These are phyloP conservation scores for Neonectria coccinea DNA, from an alignment of 2,329 filamentous ascomycete species.

Conservation along the genomic window DNA sequence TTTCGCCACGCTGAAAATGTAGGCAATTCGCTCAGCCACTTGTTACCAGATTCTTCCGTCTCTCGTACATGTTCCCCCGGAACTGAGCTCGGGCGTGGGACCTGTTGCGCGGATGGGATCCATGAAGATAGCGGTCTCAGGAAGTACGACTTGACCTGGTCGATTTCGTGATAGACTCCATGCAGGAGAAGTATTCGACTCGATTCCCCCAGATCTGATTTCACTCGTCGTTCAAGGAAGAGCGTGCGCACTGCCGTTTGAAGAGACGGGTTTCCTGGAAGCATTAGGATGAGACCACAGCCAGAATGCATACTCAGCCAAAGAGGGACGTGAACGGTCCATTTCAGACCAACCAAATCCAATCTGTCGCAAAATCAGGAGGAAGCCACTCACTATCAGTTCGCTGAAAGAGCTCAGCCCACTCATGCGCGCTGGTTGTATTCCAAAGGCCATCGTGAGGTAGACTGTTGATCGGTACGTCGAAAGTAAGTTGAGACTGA, in stretches of 20 bases:
- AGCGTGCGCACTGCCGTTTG: conserved; percentile 21
- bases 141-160: conserved; percentile 31
- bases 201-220: conserved; percentile 37
- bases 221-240: conserved; percentile 32
- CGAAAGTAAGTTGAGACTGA: conserved; percentile 1
- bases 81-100: too few species aligned
- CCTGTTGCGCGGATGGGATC: conserved; percentile 33
- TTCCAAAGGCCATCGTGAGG: conserved; percentile 32
- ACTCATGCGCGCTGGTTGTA: conserved; percentile 10
- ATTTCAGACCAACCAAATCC: not conserved
- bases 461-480: not conserved
- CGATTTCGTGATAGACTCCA: conserved; percentile 38
- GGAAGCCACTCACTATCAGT: conserved; percentile 3
- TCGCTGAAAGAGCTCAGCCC: conserved; percentile 2
- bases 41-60: not conserved
- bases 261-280: conserved; percentile 35
- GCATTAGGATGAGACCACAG: not conserved
- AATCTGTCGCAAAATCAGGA: too few species aligned
- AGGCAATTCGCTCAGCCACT: conserved; percentile 9
- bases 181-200: conserved; percentile 39
- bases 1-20: conserved; percentile 54
- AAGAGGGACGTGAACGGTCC: not conserved
- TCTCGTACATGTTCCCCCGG: not conserved
- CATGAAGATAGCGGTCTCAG: conserved; percentile 34
- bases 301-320: not conserved